Base-by-base conservation (phyloP, 257 asterid species). In the Solanum neorickii region DNA sequence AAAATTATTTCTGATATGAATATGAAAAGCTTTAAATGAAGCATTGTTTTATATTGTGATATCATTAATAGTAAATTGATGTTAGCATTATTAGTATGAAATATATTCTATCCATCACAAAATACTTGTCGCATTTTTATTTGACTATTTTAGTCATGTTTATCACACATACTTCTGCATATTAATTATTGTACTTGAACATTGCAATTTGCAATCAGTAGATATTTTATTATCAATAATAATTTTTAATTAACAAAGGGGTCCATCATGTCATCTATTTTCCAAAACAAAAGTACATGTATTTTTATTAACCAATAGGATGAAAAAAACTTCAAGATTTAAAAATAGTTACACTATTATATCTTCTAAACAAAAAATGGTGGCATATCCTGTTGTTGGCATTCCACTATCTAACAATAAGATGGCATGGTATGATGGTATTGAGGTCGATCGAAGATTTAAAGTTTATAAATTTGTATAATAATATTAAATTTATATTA, bases 51-150 rank as follows among this genome's bases (percentile, higher is more conserved):
- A 5, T 14, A 47, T 16, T 47, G 56, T 52, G 62, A 56, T 7
- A 20, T 56, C n/a, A 56, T 56, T 3, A 56, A 56, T 0, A 56
- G 25, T 56, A 56, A 56, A 4, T 56, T 1, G 1, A 56, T 56
- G 5, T 20, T 56, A 56, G 1, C 21, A 18, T 18, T 56, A 56
- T 18, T 56, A 56, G 65, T 56, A 18, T 7, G 65, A 56, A 18
- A 20, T 56, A 20, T 56, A 56, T 20, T 18, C 0, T 4, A 20
- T 18, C 1, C 65, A 0, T 56, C n/a, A 18, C 2, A 56, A 18
- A 56, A 56, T 56, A 56, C 25, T 56, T 20, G 12, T 56, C 3
- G 23, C 7, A 1, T 41, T 21, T 56, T 18, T 56, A 56, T 18
- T 56, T 3, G 12, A 56, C 25, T 18, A 7, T 56, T 56, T 56